phyloP scores from a whole-genome alignment of 192 early-diverging fungal genomes.

The Coemansia sp. region DNA sequence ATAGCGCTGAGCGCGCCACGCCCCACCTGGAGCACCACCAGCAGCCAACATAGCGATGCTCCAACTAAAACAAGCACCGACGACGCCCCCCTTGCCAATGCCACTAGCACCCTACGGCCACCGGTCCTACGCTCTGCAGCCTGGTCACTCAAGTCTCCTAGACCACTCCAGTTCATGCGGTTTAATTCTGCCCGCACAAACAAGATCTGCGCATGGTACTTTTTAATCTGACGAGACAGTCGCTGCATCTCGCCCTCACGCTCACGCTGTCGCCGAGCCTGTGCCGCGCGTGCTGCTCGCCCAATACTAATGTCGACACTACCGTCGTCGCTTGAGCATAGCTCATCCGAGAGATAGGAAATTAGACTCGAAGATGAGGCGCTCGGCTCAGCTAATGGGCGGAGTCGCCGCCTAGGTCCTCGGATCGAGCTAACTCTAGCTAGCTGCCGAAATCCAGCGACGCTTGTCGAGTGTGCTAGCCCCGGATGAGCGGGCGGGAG shows the following conservation, averaged over 20 bases:
- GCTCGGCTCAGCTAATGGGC: constrained; percentile 1
- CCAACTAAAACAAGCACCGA: constrained; percentile 18
- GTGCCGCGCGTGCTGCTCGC: constrained; percentile 7
- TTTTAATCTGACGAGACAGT: constrained; percentile 37
- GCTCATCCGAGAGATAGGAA: constrained; percentile 19
- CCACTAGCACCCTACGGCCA: background rate
- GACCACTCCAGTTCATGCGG: constrained; percentile 29
- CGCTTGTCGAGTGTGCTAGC: background rate
- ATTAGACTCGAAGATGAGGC: constrained; percentile 18
- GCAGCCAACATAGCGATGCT: constrained; percentile 44
- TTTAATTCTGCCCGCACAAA: constrained; percentile 36
- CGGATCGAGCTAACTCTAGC: constrained; percentile 1
- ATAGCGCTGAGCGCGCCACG: constrained; percentile 50
- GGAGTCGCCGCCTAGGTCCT: background rate
- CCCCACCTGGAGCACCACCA: constrained; percentile 44
- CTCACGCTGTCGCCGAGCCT: constrained; percentile 16
- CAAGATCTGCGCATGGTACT: constrained; percentile 39
- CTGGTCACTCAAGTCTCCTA: background rate
- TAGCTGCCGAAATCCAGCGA: background rate
- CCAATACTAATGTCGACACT: background rate
- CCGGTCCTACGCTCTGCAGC: background rate
- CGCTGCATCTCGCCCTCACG: constrained; percentile 45
- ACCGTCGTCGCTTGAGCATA: constrained; percentile 29
- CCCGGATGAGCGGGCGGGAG: constrained; percentile 39
- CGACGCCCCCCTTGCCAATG: constrained; percentile 11